Conservation (phyloP, 768 basidiomycete genomes). For the Neoboletus brunneissimus region DNA sequence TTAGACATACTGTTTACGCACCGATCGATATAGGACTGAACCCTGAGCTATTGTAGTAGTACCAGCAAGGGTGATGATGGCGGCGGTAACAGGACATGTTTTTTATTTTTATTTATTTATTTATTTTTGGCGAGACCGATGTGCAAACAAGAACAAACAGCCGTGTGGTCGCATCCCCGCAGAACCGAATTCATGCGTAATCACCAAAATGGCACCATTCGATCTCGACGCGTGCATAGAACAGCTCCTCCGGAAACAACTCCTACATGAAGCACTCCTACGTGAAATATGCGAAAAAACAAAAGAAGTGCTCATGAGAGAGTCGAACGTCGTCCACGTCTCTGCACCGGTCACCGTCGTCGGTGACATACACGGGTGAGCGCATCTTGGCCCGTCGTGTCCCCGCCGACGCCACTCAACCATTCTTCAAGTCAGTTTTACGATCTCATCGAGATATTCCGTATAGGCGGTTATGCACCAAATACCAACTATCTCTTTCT, state of each 20-base stretch:
- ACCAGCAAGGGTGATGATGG: neutral
- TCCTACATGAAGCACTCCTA: constrained; percentile 89
- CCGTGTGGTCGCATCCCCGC: constrained; percentile 4
- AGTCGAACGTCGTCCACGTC: constrained; percentile 97
- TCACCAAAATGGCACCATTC: constrained; percentile 52
- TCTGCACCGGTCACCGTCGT: constrained; percentile 97
- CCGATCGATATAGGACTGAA: constrained; percentile 5
- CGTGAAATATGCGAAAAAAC: constrained; percentile 99
- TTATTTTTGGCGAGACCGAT: constrained; percentile 1
- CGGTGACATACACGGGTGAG: constrained; percentile 98
- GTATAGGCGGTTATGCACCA: constrained; percentile 96
- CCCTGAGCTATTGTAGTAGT: constrained; percentile 11
- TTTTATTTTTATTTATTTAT: constrained; percentile 11
- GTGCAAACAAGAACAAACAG: constrained; percentile 22
- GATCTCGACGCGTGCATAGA: constrained; percentile 96
- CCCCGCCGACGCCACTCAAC: constrained; percentile 33
- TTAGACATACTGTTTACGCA: constrained; percentile 17
- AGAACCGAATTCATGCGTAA: constrained; percentile 2
- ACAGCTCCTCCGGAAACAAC: constrained; percentile 85
- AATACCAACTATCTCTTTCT: constrained; percentile 98
- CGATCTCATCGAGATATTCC: constrained; percentile 98
- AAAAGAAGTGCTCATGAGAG: constrained; percentile 98
- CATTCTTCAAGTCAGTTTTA: constrained; percentile 86
- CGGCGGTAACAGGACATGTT: neutral
- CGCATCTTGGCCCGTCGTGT: constrained; percentile 17